Evolutionary conservation across 768 basidiomycete species (phyloP), one percentile per base, ranked within the genome.

Genomic region (Boletus tylopilopsis): DNA sequence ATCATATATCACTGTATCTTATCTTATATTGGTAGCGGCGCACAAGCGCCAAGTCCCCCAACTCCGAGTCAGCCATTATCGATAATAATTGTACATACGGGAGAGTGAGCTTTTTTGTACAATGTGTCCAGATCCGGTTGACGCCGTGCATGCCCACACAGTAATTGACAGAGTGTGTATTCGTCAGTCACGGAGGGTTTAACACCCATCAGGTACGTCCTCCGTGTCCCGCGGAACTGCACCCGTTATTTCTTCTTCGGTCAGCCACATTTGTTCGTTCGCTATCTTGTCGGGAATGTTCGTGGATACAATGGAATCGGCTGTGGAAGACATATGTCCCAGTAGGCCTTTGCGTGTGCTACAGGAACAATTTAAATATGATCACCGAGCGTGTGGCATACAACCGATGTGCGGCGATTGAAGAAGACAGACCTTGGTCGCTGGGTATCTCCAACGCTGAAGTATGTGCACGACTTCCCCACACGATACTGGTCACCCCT

Each of bases 231-330:
- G 55, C 0, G 56, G 54, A 8, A 41, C 55, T 0, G 61, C 69
- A 6, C 69, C 78, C 19, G 72, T 73, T 84, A 97, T 90, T 66
- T 97, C 95, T 62, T 97, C 95, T 65, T 97, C 93, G 0, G 93
- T 95, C 1, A 95, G 95, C 94, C 95, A 97, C 0, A 95, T 99
- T 67, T 99, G 95, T 61, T 99, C 95, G 64, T 95, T 96, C 30
- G 78, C 82, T 68, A 96, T 77, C 49, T 90, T 85, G 59, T 97
- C 94, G 5, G 87, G 90, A 19, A 89, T 83, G 64, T 95, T 94
- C 42, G 79, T 85, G 2, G 92, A 93, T 11, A 90, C 79, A 42
- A 97, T 71, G 7, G 93, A 93, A 66, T 97, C 94, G 1, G 87
- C 89, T 1, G 81, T 74, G 0, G 80, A 75, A 1, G 74, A 60